Base-by-base conservation (phyloP, 2,329 filamentous ascomycete species). In the Venturia asperata region DNA sequence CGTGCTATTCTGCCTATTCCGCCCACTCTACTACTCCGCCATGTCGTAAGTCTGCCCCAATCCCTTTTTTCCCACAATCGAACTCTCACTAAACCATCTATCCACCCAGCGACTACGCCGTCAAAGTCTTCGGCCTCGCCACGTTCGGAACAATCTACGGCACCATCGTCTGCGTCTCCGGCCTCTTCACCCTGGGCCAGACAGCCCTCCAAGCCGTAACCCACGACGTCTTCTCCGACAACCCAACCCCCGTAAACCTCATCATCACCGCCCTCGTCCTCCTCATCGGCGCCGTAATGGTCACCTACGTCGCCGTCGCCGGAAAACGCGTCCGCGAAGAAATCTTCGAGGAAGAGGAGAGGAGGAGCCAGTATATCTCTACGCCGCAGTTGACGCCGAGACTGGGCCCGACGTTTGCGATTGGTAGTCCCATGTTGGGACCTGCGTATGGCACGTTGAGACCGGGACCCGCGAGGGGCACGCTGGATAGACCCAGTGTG, bases 101-200 rank as follows among this genome's bases (percentile, higher is more conserved):
- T 27, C 37, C 21, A 15, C 34, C 4, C 21, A 78, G 79, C 10
- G 92, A 96, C 77, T 96, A 94, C 73, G 85, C 85, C 34, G 90
- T 90, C 67, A 96, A 96, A 75, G 91, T 96, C 27, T 96, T 96
- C 73, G 92, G 92, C 5, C 95, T 96, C 76, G 74, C 87, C 65
- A 96, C 91, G 0, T 96, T 96, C 71, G 92, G 92, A 37, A 94
- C 89, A 58, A 90, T 96, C 9, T 96, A 96, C 74, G 92, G 92
- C 4, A 83, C 92, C 37, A 89, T 95, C 68, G 94, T 96, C 70
- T 94, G 90, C 76, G 77, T 93, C 5, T 88, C 91, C 0, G 92
- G 92, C 0, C 74, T 96, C 1, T 81, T 91, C 72, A 95, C 94
- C 74, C 90, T 96, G 69, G 84, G 84, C 1, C 91, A 96, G 76